Evolutionary conservation across 2,329 filamentous ascomycete genomes (phyloP), one percentile per base, ranked within the genome.

Genomic region (Tolypocladium inflatum): DNA sequence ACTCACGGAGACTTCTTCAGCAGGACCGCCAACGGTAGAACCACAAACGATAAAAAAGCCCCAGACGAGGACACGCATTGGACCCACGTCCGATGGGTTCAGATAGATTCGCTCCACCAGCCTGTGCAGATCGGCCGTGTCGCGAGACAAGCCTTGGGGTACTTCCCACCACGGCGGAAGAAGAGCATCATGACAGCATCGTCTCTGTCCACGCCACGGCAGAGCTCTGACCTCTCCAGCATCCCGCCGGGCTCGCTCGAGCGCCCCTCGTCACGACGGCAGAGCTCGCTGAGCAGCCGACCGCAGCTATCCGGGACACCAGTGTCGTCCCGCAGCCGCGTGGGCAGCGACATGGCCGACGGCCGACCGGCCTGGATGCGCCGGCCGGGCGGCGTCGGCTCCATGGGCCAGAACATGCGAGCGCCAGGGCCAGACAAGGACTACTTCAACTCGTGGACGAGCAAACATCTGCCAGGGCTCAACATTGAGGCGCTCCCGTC

Each of bases 1-100:
- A 58, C 68, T 1, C 70, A 74, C 35, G 73, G 74, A 55, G 75
- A 76, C 55, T 79, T 74, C 63, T 80, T 79, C 54, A 70, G 69
- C 35, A 65, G 61, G 33, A 65, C 71, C 37, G 58, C 67, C n/a
- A 73, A 75, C 56, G 69, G 67, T 19, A 71, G 48, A 13, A 30
- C 30, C 68, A 60, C 63, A 30, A 61, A 66, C 33, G 66, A 66
- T 30, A 59, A 67, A 15, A 62, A 62, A 11, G 58, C 58, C 5
- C 69, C 71, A 55, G 71, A 75, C 39, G 82, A 86, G n/a, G 87
- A 89, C 55, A 80, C 75, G 53, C 83, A 85, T 5, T 96, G 91
- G 90, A 87, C 83, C 59, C 91, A 97, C 72, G 90, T 96, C 59
- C 87, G 90, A 52, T 97, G 91, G 91, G 90, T 96, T 1, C 78